Conservation (phyloP, 78 protist genomes). For the Polysphondylium violaceum region DNA sequence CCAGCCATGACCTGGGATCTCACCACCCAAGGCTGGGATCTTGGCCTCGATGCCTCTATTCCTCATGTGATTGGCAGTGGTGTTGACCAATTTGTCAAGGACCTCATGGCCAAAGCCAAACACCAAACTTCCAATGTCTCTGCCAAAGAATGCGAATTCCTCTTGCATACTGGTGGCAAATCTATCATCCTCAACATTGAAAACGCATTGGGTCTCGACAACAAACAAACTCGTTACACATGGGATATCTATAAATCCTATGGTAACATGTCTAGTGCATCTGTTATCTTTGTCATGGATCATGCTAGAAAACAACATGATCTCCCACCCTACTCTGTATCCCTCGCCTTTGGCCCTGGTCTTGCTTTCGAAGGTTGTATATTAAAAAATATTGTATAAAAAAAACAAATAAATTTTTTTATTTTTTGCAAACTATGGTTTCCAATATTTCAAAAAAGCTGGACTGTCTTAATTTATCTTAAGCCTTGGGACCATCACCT, state of each 20-base stretch:
- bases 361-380: slow-evolving; percentile 75
- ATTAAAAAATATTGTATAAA: slow-evolving; percentile 15
- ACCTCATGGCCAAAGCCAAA: slow-evolving; percentile 7
- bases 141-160: slow-evolving; percentile 46
- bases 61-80: slow-evolving; percentile 22
- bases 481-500: too few relatives aligned
- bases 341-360: slow-evolving; percentile 68
- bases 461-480: too few relatives aligned
- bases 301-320: slow-evolving; percentile 32
- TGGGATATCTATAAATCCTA: slow-evolving; percentile 51
- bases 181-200: slow-evolving; percentile 14
- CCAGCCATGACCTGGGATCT: slow-evolving; percentile 51
- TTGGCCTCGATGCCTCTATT: slow-evolving; percentile 22
- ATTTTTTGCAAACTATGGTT: too few relatives aligned
- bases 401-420: background rate
- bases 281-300: slow-evolving; percentile 63
- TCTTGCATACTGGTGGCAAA: slow-evolving; percentile 67
- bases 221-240: slow-evolving; percentile 10
- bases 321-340: slow-evolving; percentile 32
- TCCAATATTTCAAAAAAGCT: too few relatives aligned
- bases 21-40: slow-evolving; percentile 31
- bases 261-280: slow-evolving; percentile 69
- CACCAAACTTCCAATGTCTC: background rate
- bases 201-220: slow-evolving; percentile 16
- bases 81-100: slow-evolving; percentile 16